Percentiles rank a stretch among this genome's conserved stretches.
phyloP scores from a whole-genome alignment of 2,329 filamentous ascomycete genomes.

The Akanthomyces lecanii region DNA sequence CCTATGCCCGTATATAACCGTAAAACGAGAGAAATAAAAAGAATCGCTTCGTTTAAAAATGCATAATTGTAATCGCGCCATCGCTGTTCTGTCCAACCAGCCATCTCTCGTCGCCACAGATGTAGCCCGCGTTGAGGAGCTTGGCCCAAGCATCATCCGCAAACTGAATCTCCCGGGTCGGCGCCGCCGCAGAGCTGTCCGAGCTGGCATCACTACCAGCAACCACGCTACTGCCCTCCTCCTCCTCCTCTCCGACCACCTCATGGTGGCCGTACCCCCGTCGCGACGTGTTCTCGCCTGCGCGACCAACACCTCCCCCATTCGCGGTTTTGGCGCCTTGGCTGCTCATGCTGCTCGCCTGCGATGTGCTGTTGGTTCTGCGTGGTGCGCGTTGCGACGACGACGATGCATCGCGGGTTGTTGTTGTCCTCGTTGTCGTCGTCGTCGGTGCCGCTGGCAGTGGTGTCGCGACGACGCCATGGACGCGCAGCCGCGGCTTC shows the following conservation, averaged over 20 bases:
- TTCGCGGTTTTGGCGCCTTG: too few relatives aligned
- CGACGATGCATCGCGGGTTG: neutral
- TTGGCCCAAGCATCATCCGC: slow-evolving; percentile 41
- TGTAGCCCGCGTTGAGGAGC: slow-evolving; percentile 48
- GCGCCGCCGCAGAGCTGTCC: neutral
- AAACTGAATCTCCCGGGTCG: slow-evolving; percentile 36
- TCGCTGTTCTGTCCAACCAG: slow-evolving; percentile 54
- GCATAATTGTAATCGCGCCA: slow-evolving; percentile 48
- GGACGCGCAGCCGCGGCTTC: slow-evolving; percentile 34
- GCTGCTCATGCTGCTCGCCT: neutral
- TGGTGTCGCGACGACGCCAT: slow-evolving; percentile 21
- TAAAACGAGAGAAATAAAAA: neutral
- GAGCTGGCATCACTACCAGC: neutral
- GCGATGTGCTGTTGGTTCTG: neutral
- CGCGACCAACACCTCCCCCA: neutral
- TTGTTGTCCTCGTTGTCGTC: too few relatives aligned
- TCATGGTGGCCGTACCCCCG: too few relatives aligned
- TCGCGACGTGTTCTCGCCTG: too few relatives aligned
- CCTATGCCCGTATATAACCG: neutral
- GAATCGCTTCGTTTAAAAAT: slow-evolving; percentile 39
- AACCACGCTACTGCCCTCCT: slow-evolving; percentile 5
- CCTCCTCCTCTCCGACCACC: neutral
- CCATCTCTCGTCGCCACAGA: slow-evolving; percentile 58
- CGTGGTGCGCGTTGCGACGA: too few relatives aligned
- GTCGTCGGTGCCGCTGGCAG: too few relatives aligned